These are phyloP conservation scores for Chlamydomonas incerta DNA, from an alignment of 139 green algal genomes.

Conservation along the genomic window DNA sequence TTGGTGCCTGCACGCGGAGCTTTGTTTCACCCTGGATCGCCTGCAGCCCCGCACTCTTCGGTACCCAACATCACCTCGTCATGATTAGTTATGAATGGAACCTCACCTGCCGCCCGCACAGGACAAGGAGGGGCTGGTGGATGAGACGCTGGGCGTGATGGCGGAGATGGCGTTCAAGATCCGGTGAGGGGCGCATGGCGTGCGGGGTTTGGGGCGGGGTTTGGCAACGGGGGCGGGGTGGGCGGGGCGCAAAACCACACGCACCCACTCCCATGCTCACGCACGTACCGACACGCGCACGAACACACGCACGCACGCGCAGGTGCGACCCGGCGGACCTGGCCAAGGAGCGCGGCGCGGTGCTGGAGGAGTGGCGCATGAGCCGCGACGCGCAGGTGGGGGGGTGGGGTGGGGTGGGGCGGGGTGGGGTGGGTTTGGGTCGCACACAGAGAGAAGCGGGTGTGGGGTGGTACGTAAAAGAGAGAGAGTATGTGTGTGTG, in stretches of 20 bases:
- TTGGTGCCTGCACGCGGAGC: too few species aligned
- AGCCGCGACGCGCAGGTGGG: conserved; percentile 56
- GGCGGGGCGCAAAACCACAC: too few species aligned
- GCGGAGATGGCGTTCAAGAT: conserved; percentile 86
- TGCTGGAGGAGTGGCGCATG: conserved; percentile 91
- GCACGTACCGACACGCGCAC: too few species aligned
- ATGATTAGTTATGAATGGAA: too few species aligned
- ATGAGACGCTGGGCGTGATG: conserved; percentile 76
- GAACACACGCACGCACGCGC: not conserved
- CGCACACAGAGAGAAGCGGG: too few species aligned
- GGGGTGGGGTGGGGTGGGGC: not conserved
- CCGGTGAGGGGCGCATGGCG: conserved; percentile 44
- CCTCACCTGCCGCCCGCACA: not conserved
- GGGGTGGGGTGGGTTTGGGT: conserved; percentile 2
- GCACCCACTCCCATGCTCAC: too few species aligned
- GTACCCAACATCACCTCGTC: not conserved
- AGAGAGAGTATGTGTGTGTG: too few species aligned
- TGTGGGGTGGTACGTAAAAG: too few species aligned
- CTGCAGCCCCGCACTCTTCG: too few species aligned
- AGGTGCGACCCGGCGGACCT: conserved; percentile 78
- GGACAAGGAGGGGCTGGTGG: conserved; percentile 62
- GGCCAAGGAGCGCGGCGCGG: conserved; percentile 87
- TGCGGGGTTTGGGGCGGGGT: not conserved
- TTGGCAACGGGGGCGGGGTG: too few species aligned
- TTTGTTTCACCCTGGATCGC: too few species aligned